Conservation (phyloP, 306 rosid species). For the Ceratonia siliqua region DNA sequence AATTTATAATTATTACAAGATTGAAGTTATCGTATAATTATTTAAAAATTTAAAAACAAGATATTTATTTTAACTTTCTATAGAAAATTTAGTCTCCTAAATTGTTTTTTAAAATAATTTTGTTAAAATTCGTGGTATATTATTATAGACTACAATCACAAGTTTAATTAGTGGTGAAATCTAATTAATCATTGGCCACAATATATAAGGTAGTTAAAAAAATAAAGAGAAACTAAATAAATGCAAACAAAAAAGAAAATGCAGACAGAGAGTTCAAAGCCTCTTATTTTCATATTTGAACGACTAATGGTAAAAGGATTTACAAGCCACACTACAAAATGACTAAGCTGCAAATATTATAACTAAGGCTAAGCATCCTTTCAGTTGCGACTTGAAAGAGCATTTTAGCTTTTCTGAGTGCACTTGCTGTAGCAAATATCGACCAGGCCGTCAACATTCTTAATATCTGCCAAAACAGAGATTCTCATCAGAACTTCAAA, state of each 20-base stretch:
- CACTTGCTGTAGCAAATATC: neutral
- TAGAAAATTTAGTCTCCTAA: too few relatives aligned
- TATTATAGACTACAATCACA: too few relatives aligned
- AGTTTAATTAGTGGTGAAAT: too few relatives aligned
- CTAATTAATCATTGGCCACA: too few relatives aligned
- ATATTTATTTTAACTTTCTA: too few relatives aligned
- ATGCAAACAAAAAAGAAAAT: neutral
- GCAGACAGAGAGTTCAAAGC: neutral
- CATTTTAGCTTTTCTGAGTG: neutral
- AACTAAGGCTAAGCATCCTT: neutral
- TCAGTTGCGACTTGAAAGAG: neutral
- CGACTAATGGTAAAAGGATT: neutral
- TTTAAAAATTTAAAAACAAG: too few relatives aligned
- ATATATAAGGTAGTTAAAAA: too few relatives aligned
- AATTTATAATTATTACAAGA: too few relatives aligned
- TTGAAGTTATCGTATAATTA: too few relatives aligned
- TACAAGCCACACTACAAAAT: slow-evolving; percentile 4
- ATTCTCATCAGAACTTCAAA: neutral
- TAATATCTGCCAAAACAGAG: slow-evolving; percentile 7
- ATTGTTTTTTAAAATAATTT: too few relatives aligned
- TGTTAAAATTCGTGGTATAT: too few relatives aligned
- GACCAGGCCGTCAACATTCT: neutral
- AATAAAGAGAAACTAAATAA: too few relatives aligned
- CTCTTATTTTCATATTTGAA: neutral
- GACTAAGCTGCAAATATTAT: neutral